Base-by-base conservation (phyloP, 2,329 filamentous ascomycete species). In the Colletotrichum endophyticum region DNA sequence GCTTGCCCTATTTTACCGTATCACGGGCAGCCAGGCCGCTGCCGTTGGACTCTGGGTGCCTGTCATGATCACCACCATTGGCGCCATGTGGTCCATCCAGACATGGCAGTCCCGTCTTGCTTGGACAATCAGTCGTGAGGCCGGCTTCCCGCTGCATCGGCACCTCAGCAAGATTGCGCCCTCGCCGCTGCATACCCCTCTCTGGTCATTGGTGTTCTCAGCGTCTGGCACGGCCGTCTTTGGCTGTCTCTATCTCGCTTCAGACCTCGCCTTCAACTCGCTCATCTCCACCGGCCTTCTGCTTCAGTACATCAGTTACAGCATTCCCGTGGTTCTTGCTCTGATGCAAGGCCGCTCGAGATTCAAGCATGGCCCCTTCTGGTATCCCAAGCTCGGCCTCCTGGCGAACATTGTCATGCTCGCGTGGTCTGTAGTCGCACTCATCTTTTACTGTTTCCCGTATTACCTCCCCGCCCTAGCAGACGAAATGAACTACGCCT, bases 31-130 rank as follows among this genome's bases (percentile, higher is more conserved):
- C 63, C 78, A 79, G 13, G 76, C 79, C 8, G 78, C 79, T 12
- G 80, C 80, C 16, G 76, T 80, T 5, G 81, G 79, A 0, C 76
- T 81, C 13, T 80, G 79, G 79, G 64, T 80, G 2, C 79, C 79
- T 1, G 73, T 81, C 0, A 36, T 82, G 34, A 75, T 81, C 28
- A 78, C 80, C 15, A 79, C 78, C 1, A 77, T 76, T 9, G 79
- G 80, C 15, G 78, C 79, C 2, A 77, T 82, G 27, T 82, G 80
- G 80, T 79, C 79, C 4, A 81, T 81, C 28, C 81, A 82, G 22
- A 82, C 79, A 1, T 82, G 81, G 81, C 80, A 82, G 49, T 82
- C 81, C 16, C 79, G 81, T 9, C 78, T 82, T 7, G 80, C 81
- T 0, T 82, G 81, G 81, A 80, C 80, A 6, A 81, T 82, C 61